Conservation (phyloP, 2,329 filamentous ascomycete species). For the Atkinsonella texensis region DNA sequence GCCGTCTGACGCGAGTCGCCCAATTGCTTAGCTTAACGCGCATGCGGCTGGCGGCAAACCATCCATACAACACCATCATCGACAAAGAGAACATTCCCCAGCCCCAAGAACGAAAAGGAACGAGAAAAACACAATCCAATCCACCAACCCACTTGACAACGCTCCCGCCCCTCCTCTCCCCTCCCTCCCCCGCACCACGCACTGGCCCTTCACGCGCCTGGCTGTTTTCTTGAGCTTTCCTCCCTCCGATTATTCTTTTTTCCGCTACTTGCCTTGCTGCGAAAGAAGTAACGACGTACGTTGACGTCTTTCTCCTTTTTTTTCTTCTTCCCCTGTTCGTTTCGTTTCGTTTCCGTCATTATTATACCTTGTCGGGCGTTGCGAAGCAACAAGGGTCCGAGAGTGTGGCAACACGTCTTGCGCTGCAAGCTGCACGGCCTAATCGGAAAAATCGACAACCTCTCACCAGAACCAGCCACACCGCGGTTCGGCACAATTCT, state of each 20-base stretch:
- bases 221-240: slow-evolving; percentile 2
- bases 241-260: background rate
- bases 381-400: background rate
- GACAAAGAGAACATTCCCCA: background rate
- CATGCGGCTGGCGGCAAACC: background rate
- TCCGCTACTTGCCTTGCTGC: background rate
- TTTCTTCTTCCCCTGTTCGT: background rate
- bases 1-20: background rate
- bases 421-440: slow-evolving; percentile 3
- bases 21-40: background rate
- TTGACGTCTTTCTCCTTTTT: background rate
- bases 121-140: slow-evolving; percentile 5
- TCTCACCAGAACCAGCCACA: slow-evolving; percentile 2
- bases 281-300: background rate
- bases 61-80: background rate
- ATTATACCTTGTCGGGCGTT: background rate
- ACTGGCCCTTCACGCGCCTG: slow-evolving; percentile 8
- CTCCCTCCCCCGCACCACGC: slow-evolving; percentile 7
- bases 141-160: slow-evolving; percentile 5
- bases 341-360: too few species aligned
- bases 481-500: slow-evolving; percentile 4
- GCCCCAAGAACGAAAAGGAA: background rate
- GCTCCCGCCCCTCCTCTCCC: slow-evolving; percentile 5
- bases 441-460: background rate
- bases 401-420: slow-evolving; percentile 1